Conservation (phyloP, 495 filamentous ascomycete species). For the Lindgomyces ingoldianus region DNA sequence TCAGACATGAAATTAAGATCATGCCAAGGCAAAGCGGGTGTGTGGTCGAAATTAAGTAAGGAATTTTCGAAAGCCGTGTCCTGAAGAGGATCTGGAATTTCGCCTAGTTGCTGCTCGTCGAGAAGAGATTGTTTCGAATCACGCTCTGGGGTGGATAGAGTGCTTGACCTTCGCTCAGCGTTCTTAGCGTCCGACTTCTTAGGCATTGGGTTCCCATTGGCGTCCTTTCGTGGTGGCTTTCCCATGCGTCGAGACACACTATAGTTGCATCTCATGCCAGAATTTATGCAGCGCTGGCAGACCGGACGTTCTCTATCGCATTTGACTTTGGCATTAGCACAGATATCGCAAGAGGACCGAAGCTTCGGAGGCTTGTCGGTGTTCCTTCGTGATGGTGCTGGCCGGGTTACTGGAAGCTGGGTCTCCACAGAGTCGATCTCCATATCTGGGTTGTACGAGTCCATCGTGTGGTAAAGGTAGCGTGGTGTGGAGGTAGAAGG, state of each 20-base stretch:
- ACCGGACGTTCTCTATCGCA: constrained; percentile 28
- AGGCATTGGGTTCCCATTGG: constrained; percentile 16
- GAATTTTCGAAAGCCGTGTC: constrained; percentile 10
- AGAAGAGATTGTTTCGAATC: constrained; percentile 6
- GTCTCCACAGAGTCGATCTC: constrained; percentile 23
- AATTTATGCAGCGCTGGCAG: constrained; percentile 25
- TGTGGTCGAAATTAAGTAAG: constrained; percentile 19
- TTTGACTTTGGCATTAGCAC: constrained; percentile 27
- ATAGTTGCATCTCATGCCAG: constrained; percentile 28
- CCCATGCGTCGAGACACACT: constrained; percentile 24
- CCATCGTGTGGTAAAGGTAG: not conserved
- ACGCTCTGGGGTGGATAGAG: constrained; percentile 18
- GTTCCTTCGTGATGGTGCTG: constrained; percentile 21
- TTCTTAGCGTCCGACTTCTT: constrained; percentile 16
- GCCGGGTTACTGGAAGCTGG: not conserved
- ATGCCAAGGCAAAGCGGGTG: constrained; percentile 16
- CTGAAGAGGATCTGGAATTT: constrained; percentile 11
- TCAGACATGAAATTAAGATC: constrained; percentile 27
- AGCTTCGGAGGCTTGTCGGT: constrained; percentile 25
- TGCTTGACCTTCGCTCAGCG: constrained; percentile 10
- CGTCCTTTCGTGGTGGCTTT: constrained; percentile 28
- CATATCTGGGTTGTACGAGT: constrained; percentile 25
- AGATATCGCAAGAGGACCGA: constrained; percentile 21
- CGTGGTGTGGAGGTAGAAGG: not conserved
- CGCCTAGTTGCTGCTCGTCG: constrained; percentile 8